These are phyloP conservation scores for Coccomyxa subellipsoidea DNA, from an alignment of 163 green algal species.

Conservation along the genomic window DNA sequence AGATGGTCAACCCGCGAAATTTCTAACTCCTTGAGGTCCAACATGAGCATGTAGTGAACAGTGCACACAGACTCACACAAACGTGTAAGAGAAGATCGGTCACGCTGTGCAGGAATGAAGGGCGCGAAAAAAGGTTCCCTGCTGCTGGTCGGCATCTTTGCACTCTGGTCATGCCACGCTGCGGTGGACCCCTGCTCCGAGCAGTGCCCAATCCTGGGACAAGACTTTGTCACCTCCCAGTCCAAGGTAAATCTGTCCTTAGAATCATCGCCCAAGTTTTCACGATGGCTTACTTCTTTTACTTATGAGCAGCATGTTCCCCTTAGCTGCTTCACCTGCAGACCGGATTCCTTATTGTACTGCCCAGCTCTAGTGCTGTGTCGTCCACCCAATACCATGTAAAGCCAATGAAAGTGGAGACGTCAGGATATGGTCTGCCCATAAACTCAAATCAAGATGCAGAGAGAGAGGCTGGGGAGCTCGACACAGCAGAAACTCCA, in stretches of 20 bases:
- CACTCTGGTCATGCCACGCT: not conserved
- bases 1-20: not conserved
- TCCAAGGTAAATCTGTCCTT: not conserved
- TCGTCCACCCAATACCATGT: no score
- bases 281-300: not conserved
- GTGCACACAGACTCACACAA: not conserved
- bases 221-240: not conserved
- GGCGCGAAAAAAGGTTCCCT: not conserved
- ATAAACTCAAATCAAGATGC: no score
- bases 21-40: not conserved
- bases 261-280: not conserved
- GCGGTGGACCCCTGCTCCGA: conserved; percentile 5
- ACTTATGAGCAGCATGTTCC: not conserved
- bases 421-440: no score
- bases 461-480: no score
- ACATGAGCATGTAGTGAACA: no score
- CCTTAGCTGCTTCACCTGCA: not conserved
- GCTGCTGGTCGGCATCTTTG: not conserved
- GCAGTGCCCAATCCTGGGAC: not conserved
- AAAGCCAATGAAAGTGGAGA: no score
- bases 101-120: not conserved
- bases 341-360: not conserved
- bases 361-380: not conserved
- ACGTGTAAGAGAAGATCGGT: not conserved
- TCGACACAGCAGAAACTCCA: not conserved